Percentiles rank a stretch among this genome's conserved stretches.
phyloP scores from a whole-genome alignment of 2,329 filamentous ascomycete species.

The Xenoacremonium recifei region DNA sequence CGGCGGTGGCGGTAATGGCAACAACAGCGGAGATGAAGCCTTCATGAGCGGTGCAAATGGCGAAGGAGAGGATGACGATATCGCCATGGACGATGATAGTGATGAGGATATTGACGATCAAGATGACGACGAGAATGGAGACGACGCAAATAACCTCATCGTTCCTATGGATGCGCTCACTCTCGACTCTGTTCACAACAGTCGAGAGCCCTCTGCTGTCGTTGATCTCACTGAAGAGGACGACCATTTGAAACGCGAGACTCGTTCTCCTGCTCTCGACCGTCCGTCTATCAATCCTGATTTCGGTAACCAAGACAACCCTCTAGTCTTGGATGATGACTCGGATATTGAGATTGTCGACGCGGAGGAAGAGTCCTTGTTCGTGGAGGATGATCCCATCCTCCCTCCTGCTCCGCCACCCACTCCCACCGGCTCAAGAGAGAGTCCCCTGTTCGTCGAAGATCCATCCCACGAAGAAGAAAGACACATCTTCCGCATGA shows the following conservation, averaged over 20 bases:
- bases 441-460: neutral
- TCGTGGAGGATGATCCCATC: neutral
- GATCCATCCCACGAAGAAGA: neutral
- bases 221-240: neutral
- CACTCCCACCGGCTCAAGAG: neutral
- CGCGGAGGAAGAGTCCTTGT: neutral
- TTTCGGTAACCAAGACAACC: neutral
- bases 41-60: neutral
- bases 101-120: neutral
- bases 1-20: neutral
- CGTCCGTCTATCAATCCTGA: neutral
- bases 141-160: constrained; percentile 1
- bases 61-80: neutral
- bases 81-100: neutral
- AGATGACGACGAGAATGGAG: constrained; percentile 4
- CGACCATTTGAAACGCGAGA: too few species aligned
- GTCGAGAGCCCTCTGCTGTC: neutral
- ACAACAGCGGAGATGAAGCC: neutral
- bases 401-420: neutral
- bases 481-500: neutral
- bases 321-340: neutral
- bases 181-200: neutral
- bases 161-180: neutral
- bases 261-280: neutral
- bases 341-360: neutral